Percentiles rank a stretch among this genome's conserved stretches.
These are phyloP conservation scores for Aschersonia sp. DNA, from an alignment of 2,329 filamentous ascomycete species.

Conservation along the genomic window DNA sequence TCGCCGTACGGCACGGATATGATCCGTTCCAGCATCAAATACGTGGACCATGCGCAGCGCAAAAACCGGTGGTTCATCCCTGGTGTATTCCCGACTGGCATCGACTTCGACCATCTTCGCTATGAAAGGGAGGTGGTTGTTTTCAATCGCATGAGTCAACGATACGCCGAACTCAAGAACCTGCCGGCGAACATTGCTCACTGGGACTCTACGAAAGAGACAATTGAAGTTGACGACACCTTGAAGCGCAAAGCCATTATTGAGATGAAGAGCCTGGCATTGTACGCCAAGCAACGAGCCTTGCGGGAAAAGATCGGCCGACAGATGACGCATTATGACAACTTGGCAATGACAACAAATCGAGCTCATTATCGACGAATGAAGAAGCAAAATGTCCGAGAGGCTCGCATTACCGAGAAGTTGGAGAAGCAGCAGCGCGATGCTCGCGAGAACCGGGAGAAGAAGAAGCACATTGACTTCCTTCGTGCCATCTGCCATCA, in stretches of 20 bases:
- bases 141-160: constrained; percentile 77
- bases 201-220: constrained; percentile 65
- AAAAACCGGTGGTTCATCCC: constrained; percentile 69
- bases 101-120: constrained; percentile 74
- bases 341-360: constrained; percentile 93
- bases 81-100: constrained; percentile 73
- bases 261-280: constrained; percentile 79
- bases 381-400: constrained; percentile 93
- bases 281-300: constrained; percentile 79
- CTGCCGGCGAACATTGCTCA: constrained; percentile 75
- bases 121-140: constrained; percentile 79
- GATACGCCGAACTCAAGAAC: constrained; percentile 71
- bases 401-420: constrained; percentile 95
- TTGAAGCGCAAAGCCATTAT: constrained; percentile 84
- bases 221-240: constrained; percentile 57
- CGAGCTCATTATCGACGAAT: constrained; percentile 78
- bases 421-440: constrained; percentile 98
- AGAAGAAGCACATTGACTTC: constrained; percentile 93
- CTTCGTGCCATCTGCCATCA: constrained; percentile 76
- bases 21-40: constrained; percentile 50
- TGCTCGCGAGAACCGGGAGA: constrained; percentile 87
- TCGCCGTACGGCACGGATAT: constrained; percentile 50
- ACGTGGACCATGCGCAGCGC: constrained; percentile 63
- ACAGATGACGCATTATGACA: constrained; percentile 91
- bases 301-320: constrained; percentile 77